Evolutionary conservation across 352 stramenopile genomes (phyloP).

Genomic region (Blastocystis sp.): DNA sequence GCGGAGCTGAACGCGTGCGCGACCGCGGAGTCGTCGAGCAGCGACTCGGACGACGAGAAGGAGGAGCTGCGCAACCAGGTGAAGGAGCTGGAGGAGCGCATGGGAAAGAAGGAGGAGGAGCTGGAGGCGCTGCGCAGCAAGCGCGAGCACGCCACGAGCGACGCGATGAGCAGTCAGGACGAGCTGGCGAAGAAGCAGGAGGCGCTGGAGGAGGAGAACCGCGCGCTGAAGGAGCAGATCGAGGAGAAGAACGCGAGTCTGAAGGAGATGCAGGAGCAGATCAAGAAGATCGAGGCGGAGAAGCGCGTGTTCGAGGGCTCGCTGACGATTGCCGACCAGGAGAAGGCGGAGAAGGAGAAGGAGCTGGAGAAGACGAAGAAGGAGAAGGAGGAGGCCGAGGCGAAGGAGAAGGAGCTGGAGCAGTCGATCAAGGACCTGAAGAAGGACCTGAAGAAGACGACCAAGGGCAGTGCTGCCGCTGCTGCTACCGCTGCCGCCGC

Average conservation of each 20-base stretch:
- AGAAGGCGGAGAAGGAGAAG: slow-evolving; percentile 8
- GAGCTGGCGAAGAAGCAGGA: slow-evolving; percentile 30
- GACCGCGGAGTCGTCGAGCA: background rate
- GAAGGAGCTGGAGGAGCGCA: slow-evolving; percentile 7
- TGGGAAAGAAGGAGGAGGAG: slow-evolving; percentile 43
- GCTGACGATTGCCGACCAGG: background rate
- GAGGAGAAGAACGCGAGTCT: background rate
- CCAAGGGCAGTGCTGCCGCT: background rate
- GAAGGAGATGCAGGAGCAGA: background rate
- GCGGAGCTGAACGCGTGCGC: background rate
- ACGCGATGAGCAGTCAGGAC: slow-evolving; percentile 7
- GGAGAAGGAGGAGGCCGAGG: slow-evolving; percentile 7
- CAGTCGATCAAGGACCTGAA: background rate
- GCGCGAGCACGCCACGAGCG: background rate
- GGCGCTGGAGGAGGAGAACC: slow-evolving; percentile 50
- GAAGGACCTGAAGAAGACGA: slow-evolving; percentile 12
- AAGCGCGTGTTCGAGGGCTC: background rate
- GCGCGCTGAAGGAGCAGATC: background rate
- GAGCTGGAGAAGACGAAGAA: slow-evolving; percentile 1
- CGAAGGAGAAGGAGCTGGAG: slow-evolving; percentile 37
- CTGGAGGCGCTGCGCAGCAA: slow-evolving; percentile 39
- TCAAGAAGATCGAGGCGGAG: background rate
- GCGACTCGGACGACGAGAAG: background rate
- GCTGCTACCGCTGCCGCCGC: background rate
- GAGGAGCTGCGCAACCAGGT: background rate